A percentile compares a stretch with the other conserved stretches of the same genome.
These are phyloP conservation scores for Pseudevernia furfuracea DNA, from an alignment of 495 filamentous ascomycete genomes.

Conservation along the genomic window DNA sequence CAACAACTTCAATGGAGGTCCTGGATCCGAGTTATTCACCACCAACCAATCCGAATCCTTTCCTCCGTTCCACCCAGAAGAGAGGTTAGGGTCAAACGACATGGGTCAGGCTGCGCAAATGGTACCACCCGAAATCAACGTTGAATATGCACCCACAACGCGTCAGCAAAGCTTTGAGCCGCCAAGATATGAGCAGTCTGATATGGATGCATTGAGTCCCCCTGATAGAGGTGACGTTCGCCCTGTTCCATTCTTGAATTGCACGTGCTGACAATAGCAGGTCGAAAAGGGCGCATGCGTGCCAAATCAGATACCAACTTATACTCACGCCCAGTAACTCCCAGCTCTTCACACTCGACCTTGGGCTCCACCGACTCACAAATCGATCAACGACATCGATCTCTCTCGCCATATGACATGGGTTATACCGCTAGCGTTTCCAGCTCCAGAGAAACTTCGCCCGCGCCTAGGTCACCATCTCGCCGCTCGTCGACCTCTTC, in stretches of 20 bases:
- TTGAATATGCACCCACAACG: conserved; percentile 86
- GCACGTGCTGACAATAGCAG: conserved; percentile 35
- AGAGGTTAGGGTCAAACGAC: conserved; percentile 39
- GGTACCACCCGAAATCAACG: conserved; percentile 82
- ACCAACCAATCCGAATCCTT: conserved; percentile 47
- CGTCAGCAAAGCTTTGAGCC: conserved; percentile 63
- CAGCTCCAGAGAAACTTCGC: conserved; percentile 51
- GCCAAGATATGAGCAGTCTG: conserved; percentile 46
- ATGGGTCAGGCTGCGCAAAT: conserved; percentile 67
- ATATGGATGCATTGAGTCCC: conserved; percentile 74
- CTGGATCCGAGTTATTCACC: conserved; percentile 49
- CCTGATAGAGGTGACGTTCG: conserved; percentile 67
- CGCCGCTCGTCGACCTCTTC: conserved; percentile 85
- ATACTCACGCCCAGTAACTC: conserved; percentile 23
- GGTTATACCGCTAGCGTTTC: conserved; percentile 34
- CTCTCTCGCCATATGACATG: conserved; percentile 59
- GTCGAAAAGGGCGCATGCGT: conserved; percentile 50
- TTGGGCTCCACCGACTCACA: conserved; percentile 36
- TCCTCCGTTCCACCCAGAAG: conserved; percentile 32
- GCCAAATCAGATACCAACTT: conserved; percentile 69
- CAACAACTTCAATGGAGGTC: conserved; percentile 42
- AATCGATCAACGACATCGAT: conserved; percentile 43
- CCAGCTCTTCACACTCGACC: conserved; percentile 31
- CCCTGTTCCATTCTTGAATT: neutral
- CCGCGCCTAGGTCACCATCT: conserved; percentile 40